Conservation (phyloP, 768 basidiomycete genomes). For the Panellus pusillus region DNA sequence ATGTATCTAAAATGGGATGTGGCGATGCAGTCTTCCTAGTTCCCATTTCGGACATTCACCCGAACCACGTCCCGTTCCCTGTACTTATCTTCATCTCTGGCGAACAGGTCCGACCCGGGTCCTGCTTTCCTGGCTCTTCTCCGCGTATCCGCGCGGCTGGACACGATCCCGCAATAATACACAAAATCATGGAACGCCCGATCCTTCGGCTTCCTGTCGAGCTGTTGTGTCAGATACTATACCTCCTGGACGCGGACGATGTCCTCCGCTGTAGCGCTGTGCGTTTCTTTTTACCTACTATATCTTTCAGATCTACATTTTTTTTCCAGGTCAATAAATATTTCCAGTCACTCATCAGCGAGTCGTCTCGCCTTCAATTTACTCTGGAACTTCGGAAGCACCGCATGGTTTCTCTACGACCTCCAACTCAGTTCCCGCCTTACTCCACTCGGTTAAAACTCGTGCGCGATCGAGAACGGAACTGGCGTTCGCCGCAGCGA, state of each 20-base stretch:
- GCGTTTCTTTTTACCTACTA: not conserved
- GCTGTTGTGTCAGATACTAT: constrained; percentile 7
- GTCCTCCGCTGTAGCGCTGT: constrained; percentile 8
- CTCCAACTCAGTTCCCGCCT: constrained; percentile 30
- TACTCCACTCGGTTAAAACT: constrained; percentile 41
- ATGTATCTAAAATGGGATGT: no score
- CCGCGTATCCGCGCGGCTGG: not conserved
- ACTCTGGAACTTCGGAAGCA: constrained; percentile 49
- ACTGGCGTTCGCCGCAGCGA: constrained; percentile 49
- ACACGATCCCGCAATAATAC: not conserved
- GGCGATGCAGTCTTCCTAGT: not conserved
- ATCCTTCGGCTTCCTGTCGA: constrained; percentile 17
- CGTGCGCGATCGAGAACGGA: constrained; percentile 42
- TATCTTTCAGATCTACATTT: not conserved
- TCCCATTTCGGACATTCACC: not conserved
- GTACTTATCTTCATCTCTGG: not conserved
- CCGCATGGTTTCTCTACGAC: constrained; percentile 41
- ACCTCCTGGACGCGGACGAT: constrained; percentile 6
- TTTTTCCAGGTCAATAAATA: constrained; percentile 39
- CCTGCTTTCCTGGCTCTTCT: not conserved
- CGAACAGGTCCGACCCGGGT: not conserved
- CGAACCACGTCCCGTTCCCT: not conserved
- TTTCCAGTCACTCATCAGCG: constrained; percentile 35
- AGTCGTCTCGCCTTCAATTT: constrained; percentile 49
- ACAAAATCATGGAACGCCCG: constrained; percentile 6